Evolutionary conservation across 129 eudicot genomes (phyloP), one percentile per base, ranked within the genome.

Genomic region (Flaveria sonorensis): DNA sequence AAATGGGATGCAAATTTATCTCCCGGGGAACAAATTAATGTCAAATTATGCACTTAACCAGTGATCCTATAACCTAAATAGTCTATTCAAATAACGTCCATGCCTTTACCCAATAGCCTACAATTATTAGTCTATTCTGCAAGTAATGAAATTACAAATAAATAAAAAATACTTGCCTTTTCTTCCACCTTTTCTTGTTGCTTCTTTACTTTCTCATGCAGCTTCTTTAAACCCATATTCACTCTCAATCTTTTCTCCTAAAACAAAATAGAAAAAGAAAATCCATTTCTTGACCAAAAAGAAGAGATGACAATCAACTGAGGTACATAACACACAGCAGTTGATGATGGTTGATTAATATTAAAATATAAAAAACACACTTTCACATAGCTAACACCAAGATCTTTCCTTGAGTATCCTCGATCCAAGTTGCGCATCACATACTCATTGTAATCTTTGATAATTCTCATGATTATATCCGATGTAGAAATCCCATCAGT

Each of bases 381-480:
- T 92, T 94, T 94, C 30, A 94, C 98, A 61, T 91, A 94, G 84
- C 98, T 94, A 65, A 94, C 88, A 79, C 93, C 93, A 67, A 94
- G 97, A 62, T 94, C 98, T 88, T 89, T 94, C 86, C 98, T 91
- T 50, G 98, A 89, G 85, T 94, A 94, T 18, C 98, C 98, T 65
- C 98, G 90, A 79, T 82, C 97, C 91, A 94, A 83, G 84, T 94
- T 94, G 60, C 98, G 97, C 91, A 94, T 83, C 75, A 94, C 98
- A 83, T 91, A 94, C 72, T 91, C 90, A 24, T 94, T 94, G 79
- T 94, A 94, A 73, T 94, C 98, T 85, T 94, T 94, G 3, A 94
- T 91, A 76, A 94, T 91, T 80, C 98, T 86, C 98, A 94, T 94
- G 46, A 94, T 91, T 52, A 94, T 55, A 79, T 94, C 98, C 23